phyloP scores from a whole-genome alignment of 2,329 filamentous ascomycete species.

The Pseudogymnoascus sp. region DNA sequence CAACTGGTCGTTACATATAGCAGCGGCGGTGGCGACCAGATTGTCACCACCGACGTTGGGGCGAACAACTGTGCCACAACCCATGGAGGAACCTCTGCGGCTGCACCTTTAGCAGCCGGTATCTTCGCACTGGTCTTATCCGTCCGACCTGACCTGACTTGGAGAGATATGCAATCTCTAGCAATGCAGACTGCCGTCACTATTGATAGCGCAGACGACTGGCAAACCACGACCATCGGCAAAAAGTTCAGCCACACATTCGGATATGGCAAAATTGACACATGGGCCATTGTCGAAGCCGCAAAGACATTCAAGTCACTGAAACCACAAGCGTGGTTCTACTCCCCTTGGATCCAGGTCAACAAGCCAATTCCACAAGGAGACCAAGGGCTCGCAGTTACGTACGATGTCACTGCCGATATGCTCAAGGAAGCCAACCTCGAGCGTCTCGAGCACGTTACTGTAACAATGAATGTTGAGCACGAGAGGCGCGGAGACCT shows the following conservation, averaged over 20 bases:
- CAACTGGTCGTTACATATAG: slow-evolving; percentile 95
- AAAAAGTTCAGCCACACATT: slow-evolving; percentile 90
- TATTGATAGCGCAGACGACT: slow-evolving; percentile 67
- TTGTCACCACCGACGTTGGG: slow-evolving; percentile 90
- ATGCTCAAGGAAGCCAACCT: slow-evolving; percentile 79
- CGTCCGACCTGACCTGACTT: slow-evolving; percentile 76
- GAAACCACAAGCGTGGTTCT: slow-evolving; percentile 93
- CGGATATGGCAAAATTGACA: slow-evolving; percentile 92
- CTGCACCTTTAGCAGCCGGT: slow-evolving; percentile 84
- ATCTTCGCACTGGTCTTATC: slow-evolving; percentile 84
- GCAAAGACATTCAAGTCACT: slow-evolving; percentile 81
- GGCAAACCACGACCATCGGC: slow-evolving; percentile 73
- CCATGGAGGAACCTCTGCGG: slow-evolving; percentile 95
- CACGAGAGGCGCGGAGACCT: slow-evolving; percentile 84
- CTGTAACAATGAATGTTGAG: slow-evolving; percentile 91
- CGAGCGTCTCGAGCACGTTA: slow-evolving; percentile 84
- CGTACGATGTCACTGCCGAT: slow-evolving; percentile 73
- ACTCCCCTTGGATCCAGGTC: slow-evolving; percentile 89
- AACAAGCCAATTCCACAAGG: slow-evolving; percentile 81
- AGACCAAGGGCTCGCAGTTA: slow-evolving; percentile 65
- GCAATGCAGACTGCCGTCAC: slow-evolving; percentile 77
- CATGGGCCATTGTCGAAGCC: slow-evolving; percentile 72
- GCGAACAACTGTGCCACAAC: slow-evolving; percentile 65
- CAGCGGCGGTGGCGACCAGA: slow-evolving; percentile 78
- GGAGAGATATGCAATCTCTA: slow-evolving; percentile 92